Evolutionary conservation across 495 filamentous ascomycete species (phyloP), one percentile per base, ranked within the genome.

Genomic region (Aspergillus haitiensis): DNA sequence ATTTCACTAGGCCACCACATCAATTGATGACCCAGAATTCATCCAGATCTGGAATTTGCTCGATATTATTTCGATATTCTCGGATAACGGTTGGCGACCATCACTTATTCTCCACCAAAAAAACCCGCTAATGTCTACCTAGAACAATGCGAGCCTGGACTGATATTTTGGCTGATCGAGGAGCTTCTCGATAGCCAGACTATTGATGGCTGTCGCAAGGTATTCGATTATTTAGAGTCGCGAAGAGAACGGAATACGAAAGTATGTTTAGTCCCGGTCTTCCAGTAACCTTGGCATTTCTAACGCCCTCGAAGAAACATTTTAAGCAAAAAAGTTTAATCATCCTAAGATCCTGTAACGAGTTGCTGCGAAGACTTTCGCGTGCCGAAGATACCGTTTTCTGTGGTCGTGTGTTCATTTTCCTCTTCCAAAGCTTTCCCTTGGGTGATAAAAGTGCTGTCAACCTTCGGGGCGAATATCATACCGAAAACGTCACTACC

Each of bases 171-270:
- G 84, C 82, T 98, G 12, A 86, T 97, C 15, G 94, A 99, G 70
- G 94, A 99, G 70, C 83, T 98, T 0, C 82, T 99, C 47, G 95
- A 98, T 73, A 96, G 91, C 60, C 94, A 97, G 69, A 96, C 92
- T 0, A 95, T 96, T 18, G 82, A 89, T 55, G 91, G 91, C 11
- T 97, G 93, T 65, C 86, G 92, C 54, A 90, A 83, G 27, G 86
- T 97, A 2, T 98, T 98, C 67, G 91, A 95, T 67, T 98, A 91
- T 64, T 79, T 98, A 47, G 95, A 98, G 68, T 97, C 94, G 4
- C 84, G 94, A 60, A 82, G 95, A 55, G 91, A 97, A 67, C 82
- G 86, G 18, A 87, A 97, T 52, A 94, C 88, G 33, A 85, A 89
- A 56, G 84, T 85, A 73, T 50, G 73, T 56, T 31, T 13, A 12